phyloP scores from a whole-genome alignment of 305 asterid genomes.

The Fraxinus nigra region DNA sequence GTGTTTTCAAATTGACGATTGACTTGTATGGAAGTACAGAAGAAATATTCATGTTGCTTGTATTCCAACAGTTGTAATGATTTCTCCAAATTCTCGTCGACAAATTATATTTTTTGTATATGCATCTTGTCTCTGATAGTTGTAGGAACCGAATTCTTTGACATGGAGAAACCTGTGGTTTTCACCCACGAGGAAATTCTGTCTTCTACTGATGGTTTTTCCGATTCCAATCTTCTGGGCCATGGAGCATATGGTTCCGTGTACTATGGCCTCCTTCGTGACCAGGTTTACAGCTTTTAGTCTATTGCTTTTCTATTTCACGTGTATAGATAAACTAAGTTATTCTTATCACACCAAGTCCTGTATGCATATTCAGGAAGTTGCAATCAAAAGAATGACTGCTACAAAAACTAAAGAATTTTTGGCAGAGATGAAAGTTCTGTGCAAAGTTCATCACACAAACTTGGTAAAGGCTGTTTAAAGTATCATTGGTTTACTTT shows the following conservation, averaged over 20 bases:
- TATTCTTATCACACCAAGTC: not conserved
- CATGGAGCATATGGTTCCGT: constrained; percentile 92
- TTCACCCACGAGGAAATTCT: constrained; percentile 64
- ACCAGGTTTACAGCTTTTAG: constrained; percentile 55
- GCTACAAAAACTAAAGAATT: constrained; percentile 84
- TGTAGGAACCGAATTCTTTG: constrained; percentile 70
- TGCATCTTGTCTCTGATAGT: constrained; percentile 45
- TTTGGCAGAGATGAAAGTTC: constrained; percentile 89
- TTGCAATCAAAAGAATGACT: constrained; percentile 85
- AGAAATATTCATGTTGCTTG: not conserved
- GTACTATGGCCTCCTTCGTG: constrained; percentile 73
- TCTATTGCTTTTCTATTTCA: constrained; percentile 15
- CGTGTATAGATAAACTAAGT: constrained; percentile 10
- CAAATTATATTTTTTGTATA: not conserved
- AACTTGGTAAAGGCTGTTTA: constrained; percentile 67
- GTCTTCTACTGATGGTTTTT: constrained; percentile 79
- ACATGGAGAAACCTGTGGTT: constrained; percentile 85
- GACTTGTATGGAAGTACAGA: not conserved
- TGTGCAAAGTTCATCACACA: constrained; percentile 95
- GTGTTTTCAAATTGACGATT: not conserved
- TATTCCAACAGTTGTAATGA: not conserved
- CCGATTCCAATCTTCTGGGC: constrained; percentile 90
- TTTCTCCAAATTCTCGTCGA: not conserved
- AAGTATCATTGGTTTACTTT: not conserved
- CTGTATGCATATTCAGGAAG: constrained; percentile 58